A percentile compares a stretch with the other conserved stretches of the same genome.
Conservation (phyloP, 441 rosid genomes). For the Cnidoscolus chayamansa region DNA sequence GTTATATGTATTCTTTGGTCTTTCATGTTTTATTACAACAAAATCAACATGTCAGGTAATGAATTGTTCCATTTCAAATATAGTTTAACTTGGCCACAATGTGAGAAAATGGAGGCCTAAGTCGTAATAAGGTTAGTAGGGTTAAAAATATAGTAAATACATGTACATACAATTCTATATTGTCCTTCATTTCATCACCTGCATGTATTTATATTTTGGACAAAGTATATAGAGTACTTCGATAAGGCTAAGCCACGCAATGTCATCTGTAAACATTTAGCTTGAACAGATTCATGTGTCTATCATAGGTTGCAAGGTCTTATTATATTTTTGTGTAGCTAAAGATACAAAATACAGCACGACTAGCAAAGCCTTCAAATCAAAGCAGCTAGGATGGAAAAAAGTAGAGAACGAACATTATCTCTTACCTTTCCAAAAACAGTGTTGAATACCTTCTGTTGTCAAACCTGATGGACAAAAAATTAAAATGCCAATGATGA, state of each 20-base stretch:
- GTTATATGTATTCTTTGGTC: background rate
- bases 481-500: background rate
- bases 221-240: background rate
- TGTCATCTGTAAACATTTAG: background rate
- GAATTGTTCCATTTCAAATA: too few species aligned
- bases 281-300: background rate
- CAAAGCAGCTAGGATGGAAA: background rate
- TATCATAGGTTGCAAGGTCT: background rate
- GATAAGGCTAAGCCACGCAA: background rate
- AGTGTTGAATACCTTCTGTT: conserved; percentile 70
- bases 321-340: conserved; percentile 11
- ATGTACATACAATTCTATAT: background rate
- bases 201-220: background rate
- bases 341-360: conserved; percentile 10
- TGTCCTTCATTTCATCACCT: background rate
- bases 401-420: conserved; percentile 6
- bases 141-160: background rate
- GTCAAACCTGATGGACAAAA: conserved; percentile 56
- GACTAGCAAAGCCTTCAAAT: conserved; percentile 7
- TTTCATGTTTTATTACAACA: background rate
- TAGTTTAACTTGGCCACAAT: background rate
- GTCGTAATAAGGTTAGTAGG: background rate
- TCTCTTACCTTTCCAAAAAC: conserved; percentile 90
- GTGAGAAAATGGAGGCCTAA: background rate
- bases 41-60: background rate